Conservation (phyloP, 2,329 filamentous ascomycete genomes). For the Fusarium dlaminii region DNA sequence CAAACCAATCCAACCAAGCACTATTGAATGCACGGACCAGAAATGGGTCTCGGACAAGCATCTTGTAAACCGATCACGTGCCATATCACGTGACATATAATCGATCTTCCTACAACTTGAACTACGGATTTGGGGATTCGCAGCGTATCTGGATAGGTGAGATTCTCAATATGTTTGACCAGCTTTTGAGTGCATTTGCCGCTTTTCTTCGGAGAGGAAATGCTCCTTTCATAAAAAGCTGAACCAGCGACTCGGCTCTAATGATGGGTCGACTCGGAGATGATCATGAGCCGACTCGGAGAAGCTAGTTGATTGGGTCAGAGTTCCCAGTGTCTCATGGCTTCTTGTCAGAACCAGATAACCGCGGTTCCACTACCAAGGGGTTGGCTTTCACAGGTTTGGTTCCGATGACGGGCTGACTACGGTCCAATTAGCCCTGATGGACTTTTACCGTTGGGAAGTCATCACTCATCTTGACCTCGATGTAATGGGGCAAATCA, state of each 20-base stretch:
- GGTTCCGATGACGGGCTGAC: not conserved
- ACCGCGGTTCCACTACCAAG: not conserved
- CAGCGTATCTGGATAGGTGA: no score
- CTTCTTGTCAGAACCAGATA: constrained; percentile 20
- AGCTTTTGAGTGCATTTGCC: not conserved
- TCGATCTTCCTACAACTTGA: not conserved
- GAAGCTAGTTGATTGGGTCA: constrained; percentile 23
- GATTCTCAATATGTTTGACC: not conserved
- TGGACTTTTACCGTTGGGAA: not conserved
- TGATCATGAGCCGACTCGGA: constrained; percentile 19
- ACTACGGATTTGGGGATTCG: not conserved
- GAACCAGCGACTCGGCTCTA: constrained; percentile 23
- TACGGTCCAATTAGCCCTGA: not conserved
- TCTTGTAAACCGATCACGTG: not conserved
- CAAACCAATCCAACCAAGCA: not conserved
- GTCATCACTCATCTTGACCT: constrained; percentile 15
- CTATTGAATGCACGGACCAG: constrained; percentile 11
- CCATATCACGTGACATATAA: not conserved
- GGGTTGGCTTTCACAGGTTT: not conserved
- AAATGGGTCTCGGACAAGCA: not conserved
- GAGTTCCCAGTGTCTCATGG: constrained; percentile 14
- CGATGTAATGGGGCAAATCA: constrained; percentile 23
- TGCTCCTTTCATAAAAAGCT: not conserved
- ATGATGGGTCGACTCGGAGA: constrained; percentile 26
- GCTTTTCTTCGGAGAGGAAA: not conserved